phyloP scores from a whole-genome alignment of 1,284 basidiomycete genomes.

The Moesziomyces sp. region DNA sequence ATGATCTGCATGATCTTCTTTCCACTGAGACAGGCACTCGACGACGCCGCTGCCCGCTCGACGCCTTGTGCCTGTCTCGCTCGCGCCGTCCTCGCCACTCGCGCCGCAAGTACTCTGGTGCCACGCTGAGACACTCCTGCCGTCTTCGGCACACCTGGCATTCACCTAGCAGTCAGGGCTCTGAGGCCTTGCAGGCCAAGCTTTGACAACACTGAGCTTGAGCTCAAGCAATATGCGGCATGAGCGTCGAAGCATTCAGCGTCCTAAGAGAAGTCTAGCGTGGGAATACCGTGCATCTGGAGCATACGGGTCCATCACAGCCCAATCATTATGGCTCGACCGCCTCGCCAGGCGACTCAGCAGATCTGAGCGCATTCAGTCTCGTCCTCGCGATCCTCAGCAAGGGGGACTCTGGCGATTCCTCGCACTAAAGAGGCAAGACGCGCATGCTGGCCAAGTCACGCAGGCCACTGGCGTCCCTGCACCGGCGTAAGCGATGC shows the following conservation, averaged over 20 bases:
- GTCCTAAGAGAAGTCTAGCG: not conserved
- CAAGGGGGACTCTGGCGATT: slow-evolving; percentile 7
- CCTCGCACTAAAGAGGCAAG: not conserved
- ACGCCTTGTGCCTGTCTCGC: slow-evolving; percentile 12
- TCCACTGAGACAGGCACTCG: slow-evolving; percentile 16
- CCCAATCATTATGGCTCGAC: not conserved
- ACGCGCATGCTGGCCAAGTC: not conserved
- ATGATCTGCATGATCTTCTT: slow-evolving; percentile 17
- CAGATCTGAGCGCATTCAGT: not conserved
- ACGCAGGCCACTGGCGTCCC: not conserved
- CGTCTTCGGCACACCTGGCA: too few relatives aligned
- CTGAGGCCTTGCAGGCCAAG: too few relatives aligned
- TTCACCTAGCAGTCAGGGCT: too few relatives aligned
- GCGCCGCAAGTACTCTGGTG: not conserved
- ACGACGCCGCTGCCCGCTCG: slow-evolving; percentile 1
- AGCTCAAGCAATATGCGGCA: not conserved
- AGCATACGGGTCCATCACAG: not conserved
- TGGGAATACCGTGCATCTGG: slow-evolving; percentile 4
- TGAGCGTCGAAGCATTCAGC: slow-evolving; percentile 4
- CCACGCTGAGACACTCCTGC: too few relatives aligned
- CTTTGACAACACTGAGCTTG: too few relatives aligned
- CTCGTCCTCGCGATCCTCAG: slow-evolving; percentile 8
- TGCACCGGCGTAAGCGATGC: not conserved
- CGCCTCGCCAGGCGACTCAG: too few relatives aligned
- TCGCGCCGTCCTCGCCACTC: not conserved